A percentile compares a stretch with the other conserved stretches of the same genome.
These are phyloP conservation scores for Clonostachys chloroleuca DNA, from an alignment of 2,329 filamentous ascomycete species.

Conservation along the genomic window DNA sequence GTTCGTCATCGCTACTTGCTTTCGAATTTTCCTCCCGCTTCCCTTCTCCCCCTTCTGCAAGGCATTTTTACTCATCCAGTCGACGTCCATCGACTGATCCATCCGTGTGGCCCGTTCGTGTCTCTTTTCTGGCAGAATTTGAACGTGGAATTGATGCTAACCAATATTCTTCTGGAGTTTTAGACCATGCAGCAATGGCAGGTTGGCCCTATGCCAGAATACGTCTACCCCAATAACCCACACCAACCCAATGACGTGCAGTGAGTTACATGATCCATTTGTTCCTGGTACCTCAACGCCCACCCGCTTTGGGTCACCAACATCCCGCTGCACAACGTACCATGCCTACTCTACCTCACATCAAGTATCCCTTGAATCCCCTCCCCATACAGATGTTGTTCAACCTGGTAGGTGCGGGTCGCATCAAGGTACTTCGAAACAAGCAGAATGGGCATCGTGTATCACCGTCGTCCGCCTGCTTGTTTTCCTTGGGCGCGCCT, in stretches of 20 bases:
- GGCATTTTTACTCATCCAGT: too few relatives aligned
- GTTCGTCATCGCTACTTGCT: too few relatives aligned
- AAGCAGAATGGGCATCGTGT: not conserved
- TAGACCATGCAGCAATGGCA: slow-evolving; percentile 60
- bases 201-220: slow-evolving; percentile 56
- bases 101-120: too few relatives aligned
- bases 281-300: slow-evolving; percentile 17
- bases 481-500: not conserved
- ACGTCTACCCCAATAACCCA: slow-evolving; percentile 50
- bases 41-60: not conserved
- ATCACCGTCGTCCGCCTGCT: not conserved
- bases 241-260: slow-evolving; percentile 53
- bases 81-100: too few relatives aligned
- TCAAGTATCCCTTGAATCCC: not conserved
- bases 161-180: not conserved
- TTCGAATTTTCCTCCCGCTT: not conserved
- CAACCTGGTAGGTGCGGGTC: too few relatives aligned
- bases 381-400: too few relatives aligned
- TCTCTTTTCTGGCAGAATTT: not conserved
- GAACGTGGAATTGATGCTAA: not conserved
- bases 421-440: too few relatives aligned
- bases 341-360: not conserved
- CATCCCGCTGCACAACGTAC: not conserved
- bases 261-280: slow-evolving; percentile 43
- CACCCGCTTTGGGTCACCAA: not conserved